Evolutionary conservation across 2,329 filamentous ascomycete genomes (phyloP), one percentile per base, ranked within the genome.

Genomic region (Pseudogymnoascus sp.): DNA sequence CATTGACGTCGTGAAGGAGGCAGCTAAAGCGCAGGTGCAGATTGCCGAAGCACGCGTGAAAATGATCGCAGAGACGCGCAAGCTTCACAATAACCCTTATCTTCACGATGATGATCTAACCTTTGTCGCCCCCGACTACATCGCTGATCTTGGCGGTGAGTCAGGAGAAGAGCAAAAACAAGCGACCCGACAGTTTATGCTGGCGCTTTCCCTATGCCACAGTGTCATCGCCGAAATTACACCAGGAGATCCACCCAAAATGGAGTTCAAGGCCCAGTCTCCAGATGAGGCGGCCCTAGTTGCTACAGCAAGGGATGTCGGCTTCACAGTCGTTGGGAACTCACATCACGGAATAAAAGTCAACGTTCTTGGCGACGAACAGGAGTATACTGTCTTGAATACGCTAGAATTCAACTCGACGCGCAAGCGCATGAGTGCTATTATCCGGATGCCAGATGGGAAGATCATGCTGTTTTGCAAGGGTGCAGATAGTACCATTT

Each of bases 341-440:
- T 86, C 88, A 2, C 83, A 85, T 38, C 90, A 96, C 65, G 90
- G 91, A 61, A 89, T 99, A 66, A 85, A 90, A 61, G 72, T 99
- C 62, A 96, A 96, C 67, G 82, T 96, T 5, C 84, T 96, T 79
- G 96, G 95, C 59, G 83, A 92, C 70, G 92, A 97, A 68, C 84
- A 86, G 55, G 86, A 88, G 65, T 99, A 95, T 73, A 88, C 87
- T 14, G 88, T 99, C 33, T 83, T 99, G 58, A 97, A 96, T 75
- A 96, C 90, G 0, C 88, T 99, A 38, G 95, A 99, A 73, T 99
- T 99, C 80, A 97, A 97, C 74, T 97, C 93, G 0, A 92, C 89
- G 45, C 85, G 95, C 71, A 99, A 99, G 78, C 86, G 95, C 68
- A 99, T 99, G 95, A 97, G 93, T 76, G 91, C 93, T 1, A 97